These are phyloP conservation scores for Suillus hirtellus DNA, from an alignment of 768 basidiomycete species.

Conservation along the genomic window DNA sequence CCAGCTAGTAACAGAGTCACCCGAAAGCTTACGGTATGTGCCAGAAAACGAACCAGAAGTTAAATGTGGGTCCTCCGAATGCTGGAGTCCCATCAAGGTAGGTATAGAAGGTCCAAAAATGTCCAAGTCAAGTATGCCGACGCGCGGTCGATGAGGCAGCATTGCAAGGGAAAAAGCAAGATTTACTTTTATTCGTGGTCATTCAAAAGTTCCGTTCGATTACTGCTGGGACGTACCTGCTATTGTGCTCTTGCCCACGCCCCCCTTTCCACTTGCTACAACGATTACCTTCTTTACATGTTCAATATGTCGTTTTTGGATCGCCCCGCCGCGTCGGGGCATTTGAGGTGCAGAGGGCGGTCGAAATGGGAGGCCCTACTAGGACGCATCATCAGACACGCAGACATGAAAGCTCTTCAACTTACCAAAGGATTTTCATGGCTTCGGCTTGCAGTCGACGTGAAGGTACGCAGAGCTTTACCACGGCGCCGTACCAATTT, in stretches of 20 bases:
- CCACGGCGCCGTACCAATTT: neutral
- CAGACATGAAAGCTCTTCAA: slow-evolving; percentile 1
- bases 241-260: slow-evolving; percentile 93
- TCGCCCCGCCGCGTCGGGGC: slow-evolving; percentile 55
- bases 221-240: slow-evolving; percentile 56
- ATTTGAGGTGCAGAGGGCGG: slow-evolving; percentile 53
- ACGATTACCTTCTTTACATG: slow-evolving; percentile 80
- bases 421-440: slow-evolving; percentile 64
- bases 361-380: slow-evolving; percentile 36
- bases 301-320: slow-evolving; percentile 57
- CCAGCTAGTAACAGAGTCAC: slow-evolving; percentile 50
- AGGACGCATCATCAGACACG: slow-evolving; percentile 17
- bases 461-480: slow-evolving; percentile 19
- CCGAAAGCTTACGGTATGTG: neutral
- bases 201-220: slow-evolving; percentile 2
- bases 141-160: slow-evolving; percentile 48
- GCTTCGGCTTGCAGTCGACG: slow-evolving; percentile 19
- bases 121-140: slow-evolving; percentile 92
- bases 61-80: slow-evolving; percentile 73
- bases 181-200: slow-evolving; percentile 58
- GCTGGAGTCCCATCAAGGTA: slow-evolving; percentile 86
- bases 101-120: slow-evolving; percentile 95
- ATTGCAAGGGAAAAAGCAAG: slow-evolving; percentile 74
- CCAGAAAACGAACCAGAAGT: slow-evolving; percentile 55
- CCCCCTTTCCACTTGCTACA: slow-evolving; percentile 93